Evolutionary conservation across 2,329 filamentous ascomycete genomes (phyloP), one percentile per base, ranked within the genome.

Genomic region (Monosporascus sp.): DNA sequence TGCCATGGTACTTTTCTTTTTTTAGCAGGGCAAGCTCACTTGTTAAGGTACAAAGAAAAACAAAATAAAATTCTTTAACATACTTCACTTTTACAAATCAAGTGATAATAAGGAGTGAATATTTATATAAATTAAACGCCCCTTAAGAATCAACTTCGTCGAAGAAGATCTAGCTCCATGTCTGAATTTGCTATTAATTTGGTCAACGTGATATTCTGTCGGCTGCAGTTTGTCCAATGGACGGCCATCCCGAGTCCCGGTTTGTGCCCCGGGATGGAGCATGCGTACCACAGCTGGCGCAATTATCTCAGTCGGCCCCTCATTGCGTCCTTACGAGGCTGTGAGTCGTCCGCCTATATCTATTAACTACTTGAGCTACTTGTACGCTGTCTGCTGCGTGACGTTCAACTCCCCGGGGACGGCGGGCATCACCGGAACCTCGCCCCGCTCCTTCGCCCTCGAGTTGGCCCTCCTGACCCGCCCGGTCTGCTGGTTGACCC

Each of bases 401-500:
- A 51, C 48, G 38, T 49, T 60, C 41, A 60, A 51, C 48, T 62
- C 54, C 20, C 58, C 61, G 11, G 63, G 62, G 15, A 65, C 54
- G 28, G 62, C 61, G 9, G 62, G 63, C 51, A 65, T 63, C 9
- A 63, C 57, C 11, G 63, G 63, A 7, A 65, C 55, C 47, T 65
- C 62, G 41, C 61, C 62, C 18, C 63, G 55, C 46, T 68, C 67
- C 40, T 65, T 55, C 8, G 64, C 64, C 41, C 70, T 72, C 52
- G 74, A 71, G 59, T 75, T 71, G 2, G 74, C 76, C 26, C 77
- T 72, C 60, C 75, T 76, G 31, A 83, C 65, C 3, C 81, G 75
- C 2, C 77, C 78, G 8, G 78, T 78, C 66, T 87, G 84, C 63
- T 87, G 82, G 58, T 78, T 78, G 2, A 88, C 84, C 85, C 85